These are phyloP conservation scores for Bertia moriformis DNA, from an alignment of 2,329 filamentous ascomycete species.

Conservation along the genomic window DNA sequence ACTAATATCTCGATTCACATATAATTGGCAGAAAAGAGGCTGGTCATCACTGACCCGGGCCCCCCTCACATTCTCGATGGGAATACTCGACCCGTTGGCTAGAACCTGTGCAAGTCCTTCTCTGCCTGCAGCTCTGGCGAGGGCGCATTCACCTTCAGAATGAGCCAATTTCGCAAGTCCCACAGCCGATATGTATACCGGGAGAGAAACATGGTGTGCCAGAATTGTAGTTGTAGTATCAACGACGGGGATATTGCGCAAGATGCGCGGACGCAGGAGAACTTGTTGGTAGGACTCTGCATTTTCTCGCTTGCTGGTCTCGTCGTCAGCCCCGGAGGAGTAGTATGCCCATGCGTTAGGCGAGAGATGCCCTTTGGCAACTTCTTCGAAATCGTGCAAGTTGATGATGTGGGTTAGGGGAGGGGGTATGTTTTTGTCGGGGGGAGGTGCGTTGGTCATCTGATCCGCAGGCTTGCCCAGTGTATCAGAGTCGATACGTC, in stretches of 20 bases:
- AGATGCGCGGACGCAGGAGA: slow-evolving; percentile 5
- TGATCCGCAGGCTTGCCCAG: neutral
- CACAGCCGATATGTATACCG: slow-evolving; percentile 4
- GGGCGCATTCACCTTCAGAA: slow-evolving; percentile 2
- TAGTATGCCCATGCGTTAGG: neutral
- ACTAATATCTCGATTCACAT: slow-evolving; percentile 2
- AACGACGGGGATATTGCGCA: slow-evolving; percentile 2
- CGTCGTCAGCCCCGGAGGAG: neutral
- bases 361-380: slow-evolving; percentile 14
- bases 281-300: neutral
- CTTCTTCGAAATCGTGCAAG: slow-evolving; percentile 19
- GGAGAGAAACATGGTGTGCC: slow-evolving; percentile 2
- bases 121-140: slow-evolving; percentile 4
- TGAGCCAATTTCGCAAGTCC: slow-evolving; percentile 4
- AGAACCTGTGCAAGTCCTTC: slow-evolving; percentile 4
- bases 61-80: slow-evolving; percentile 2
- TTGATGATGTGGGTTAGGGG: slow-evolving; percentile 16
- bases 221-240: slow-evolving; percentile 3
- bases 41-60: neutral
- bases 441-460: too few relatives aligned
- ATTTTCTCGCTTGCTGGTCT: neutral
- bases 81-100: slow-evolving; percentile 4
- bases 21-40: slow-evolving; percentile 3
- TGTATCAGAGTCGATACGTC: slow-evolving; percentile 8
- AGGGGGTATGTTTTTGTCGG: too few relatives aligned